phyloP scores from a whole-genome alignment of 2,329 filamentous ascomycete species.

The Aureobasidium melanogenum region DNA sequence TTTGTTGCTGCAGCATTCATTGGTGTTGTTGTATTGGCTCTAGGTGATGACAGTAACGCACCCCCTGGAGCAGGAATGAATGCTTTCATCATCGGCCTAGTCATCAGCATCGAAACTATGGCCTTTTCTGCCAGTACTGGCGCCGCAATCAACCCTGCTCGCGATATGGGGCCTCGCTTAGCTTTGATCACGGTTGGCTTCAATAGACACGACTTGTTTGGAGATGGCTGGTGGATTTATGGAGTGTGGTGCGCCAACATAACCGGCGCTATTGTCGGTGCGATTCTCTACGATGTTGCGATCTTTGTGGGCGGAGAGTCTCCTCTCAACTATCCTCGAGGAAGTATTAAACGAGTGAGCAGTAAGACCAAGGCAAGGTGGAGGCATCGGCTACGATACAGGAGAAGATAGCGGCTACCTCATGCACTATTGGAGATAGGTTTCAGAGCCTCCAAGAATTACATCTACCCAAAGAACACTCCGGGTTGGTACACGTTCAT shows the following conservation, averaged over 20 bases:
- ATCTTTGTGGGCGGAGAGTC: constrained; percentile 43
- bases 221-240: constrained; percentile 39
- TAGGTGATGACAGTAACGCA: constrained; percentile 24
- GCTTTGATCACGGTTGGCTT: constrained; percentile 39
- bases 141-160: constrained; percentile 39
- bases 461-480: background rate
- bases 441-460: background rate
- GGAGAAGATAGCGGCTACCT: background rate
- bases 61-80: constrained; percentile 42
- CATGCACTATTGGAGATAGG: background rate
- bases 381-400: background rate
- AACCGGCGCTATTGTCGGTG: constrained; percentile 35
- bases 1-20: constrained; percentile 37
- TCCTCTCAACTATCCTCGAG: constrained; percentile 41
- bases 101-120: constrained; percentile 29
- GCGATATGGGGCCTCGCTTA: constrained; percentile 43
- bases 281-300: constrained; percentile 39
- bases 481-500: background rate
- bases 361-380: constrained; percentile 14
- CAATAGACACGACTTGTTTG: constrained; percentile 26
- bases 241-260: constrained; percentile 36
- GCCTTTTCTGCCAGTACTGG: constrained; percentile 41
- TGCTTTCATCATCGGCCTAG: constrained; percentile 40
- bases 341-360: constrained; percentile 19
- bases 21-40: constrained; percentile 32